Evolutionary conservation across 495 filamentous ascomycete genomes (phyloP).

Genomic region (Hypoxylon lienhwacheense): DNA sequence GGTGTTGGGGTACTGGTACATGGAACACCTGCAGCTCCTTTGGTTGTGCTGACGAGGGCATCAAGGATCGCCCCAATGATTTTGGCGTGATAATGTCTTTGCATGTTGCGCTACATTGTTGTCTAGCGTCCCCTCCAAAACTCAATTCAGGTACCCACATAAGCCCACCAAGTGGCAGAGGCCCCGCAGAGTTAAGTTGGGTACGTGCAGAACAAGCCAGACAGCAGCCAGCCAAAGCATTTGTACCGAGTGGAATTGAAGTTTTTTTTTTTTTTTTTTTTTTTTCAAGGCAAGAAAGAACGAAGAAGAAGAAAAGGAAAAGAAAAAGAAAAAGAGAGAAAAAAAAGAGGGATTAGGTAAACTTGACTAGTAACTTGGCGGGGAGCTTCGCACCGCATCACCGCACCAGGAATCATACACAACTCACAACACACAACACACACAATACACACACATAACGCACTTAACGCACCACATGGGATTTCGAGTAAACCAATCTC

Average conservation of each 20-base stretch:
- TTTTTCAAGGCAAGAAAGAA: too few relatives aligned
- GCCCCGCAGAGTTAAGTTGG: constrained; percentile 27
- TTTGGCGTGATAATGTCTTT: constrained; percentile 24
- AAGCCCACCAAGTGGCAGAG: constrained; percentile 13
- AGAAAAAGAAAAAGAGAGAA: constrained; percentile 9
- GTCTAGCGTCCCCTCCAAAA: constrained; percentile 29
- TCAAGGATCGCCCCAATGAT: constrained; percentile 29
- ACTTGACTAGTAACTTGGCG: constrained; percentile 17
- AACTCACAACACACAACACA: too few relatives aligned
- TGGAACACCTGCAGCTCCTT: background rate
- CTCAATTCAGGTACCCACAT: constrained; percentile 26
- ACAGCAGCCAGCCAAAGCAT: constrained; percentile 14
- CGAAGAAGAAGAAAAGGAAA: background rate
- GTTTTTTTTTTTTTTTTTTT: too few relatives aligned
- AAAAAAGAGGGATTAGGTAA: constrained; percentile 8
- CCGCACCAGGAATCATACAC: too few relatives aligned
- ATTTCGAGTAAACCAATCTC: constrained; percentile 25
- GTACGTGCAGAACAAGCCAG: constrained; percentile 13
- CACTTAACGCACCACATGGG: constrained; percentile 11
- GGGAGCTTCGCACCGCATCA: constrained; percentile 29
- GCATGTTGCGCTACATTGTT: constrained; percentile 15
- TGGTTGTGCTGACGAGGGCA: constrained; percentile 20
- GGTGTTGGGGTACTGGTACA: constrained; percentile 36
- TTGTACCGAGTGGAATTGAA: constrained; percentile 18
- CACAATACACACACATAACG: too few relatives aligned